Evolutionary conservation across 345 rosid species (phyloP).

Genomic region (Gossypium mustelinum): DNA sequence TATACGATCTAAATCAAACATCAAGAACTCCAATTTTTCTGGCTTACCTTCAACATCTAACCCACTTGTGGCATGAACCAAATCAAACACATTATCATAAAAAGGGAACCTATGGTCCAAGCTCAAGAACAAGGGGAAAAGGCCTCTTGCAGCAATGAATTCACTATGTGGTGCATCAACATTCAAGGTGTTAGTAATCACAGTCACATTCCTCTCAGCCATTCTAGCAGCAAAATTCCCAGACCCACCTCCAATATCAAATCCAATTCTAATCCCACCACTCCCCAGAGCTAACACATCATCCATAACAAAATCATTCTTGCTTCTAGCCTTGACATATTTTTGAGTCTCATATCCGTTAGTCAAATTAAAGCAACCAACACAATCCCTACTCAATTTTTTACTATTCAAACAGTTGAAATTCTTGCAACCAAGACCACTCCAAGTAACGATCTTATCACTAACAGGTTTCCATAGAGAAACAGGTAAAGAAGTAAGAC

Average conservation of each 20-base stretch:
- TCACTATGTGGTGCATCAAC: constrained; percentile 76
- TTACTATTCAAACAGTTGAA: constrained; percentile 73
- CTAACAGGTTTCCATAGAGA: constrained; percentile 80
- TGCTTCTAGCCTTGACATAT: constrained; percentile 66
- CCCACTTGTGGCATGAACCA: constrained; percentile 65
- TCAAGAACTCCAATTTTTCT: constrained; percentile 86
- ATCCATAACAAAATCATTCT: constrained; percentile 73
- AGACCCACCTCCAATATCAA: constrained; percentile 85
- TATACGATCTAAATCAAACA: constrained; percentile 87
- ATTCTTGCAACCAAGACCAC: constrained; percentile 84
- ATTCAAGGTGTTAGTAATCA: constrained; percentile 65
- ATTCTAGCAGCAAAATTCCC: constrained; percentile 89
- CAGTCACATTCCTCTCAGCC: constrained; percentile 88
- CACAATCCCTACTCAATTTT: constrained; percentile 68
- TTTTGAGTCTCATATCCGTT: constrained; percentile 51
- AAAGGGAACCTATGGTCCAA: constrained; percentile 90
- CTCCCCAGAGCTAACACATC: constrained; percentile 68
- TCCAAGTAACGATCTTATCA: constrained; percentile 81
- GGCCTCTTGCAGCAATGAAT: constrained; percentile 80
- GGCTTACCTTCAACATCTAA: constrained; percentile 61
- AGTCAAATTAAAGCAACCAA: constrained; percentile 66
- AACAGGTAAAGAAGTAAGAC: constrained; percentile 46
- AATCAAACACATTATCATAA: constrained; percentile 80
- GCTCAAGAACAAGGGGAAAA: constrained; percentile 82
- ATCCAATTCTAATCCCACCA: constrained; percentile 77